These are phyloP conservation scores for Linnemannia exigua DNA, from an alignment of 192 early-diverging fungal species.

Conservation along the genomic window DNA sequence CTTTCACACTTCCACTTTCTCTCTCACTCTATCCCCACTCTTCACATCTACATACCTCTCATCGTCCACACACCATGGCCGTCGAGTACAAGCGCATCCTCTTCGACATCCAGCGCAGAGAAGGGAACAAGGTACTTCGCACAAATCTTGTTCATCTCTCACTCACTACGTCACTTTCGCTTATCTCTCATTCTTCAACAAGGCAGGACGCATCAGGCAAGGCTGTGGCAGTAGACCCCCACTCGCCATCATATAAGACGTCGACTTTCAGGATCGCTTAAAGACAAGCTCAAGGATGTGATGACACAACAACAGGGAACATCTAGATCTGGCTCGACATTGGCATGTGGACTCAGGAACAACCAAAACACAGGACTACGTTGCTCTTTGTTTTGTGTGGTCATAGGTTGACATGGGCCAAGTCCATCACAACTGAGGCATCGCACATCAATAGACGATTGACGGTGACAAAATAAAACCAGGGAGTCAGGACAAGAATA, in stretches of 20 bases:
- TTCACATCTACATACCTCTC: neutral
- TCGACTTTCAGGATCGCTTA: neutral
- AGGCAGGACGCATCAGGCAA: neutral
- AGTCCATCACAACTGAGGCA: neutral
- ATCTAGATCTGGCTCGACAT: neutral
- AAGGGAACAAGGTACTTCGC: slow-evolving; percentile 68
- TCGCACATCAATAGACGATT: neutral
- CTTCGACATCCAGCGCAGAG: slow-evolving; percentile 70
- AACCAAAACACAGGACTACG: too few relatives aligned
- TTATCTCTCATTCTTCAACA: neutral
- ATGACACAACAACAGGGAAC: neutral
- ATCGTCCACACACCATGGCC: slow-evolving; percentile 56
- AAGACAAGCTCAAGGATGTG: neutral
- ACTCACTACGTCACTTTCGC: neutral
- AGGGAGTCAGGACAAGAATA: neutral
- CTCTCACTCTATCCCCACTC: neutral
- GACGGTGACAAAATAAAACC: neutral
- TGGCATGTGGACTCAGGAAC: too few relatives aligned
- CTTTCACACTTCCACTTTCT: slow-evolving; percentile 2
- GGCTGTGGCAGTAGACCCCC: neutral
- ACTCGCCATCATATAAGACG: neutral
- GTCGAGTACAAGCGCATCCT: slow-evolving; percentile 76
- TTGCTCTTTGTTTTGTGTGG: too few relatives aligned
- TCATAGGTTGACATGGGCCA: too few relatives aligned
- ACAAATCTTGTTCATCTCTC: neutral